Evolutionary conservation across 192 early-diverging fungal species (phyloP).

Genomic region (Podila epigama): DNA sequence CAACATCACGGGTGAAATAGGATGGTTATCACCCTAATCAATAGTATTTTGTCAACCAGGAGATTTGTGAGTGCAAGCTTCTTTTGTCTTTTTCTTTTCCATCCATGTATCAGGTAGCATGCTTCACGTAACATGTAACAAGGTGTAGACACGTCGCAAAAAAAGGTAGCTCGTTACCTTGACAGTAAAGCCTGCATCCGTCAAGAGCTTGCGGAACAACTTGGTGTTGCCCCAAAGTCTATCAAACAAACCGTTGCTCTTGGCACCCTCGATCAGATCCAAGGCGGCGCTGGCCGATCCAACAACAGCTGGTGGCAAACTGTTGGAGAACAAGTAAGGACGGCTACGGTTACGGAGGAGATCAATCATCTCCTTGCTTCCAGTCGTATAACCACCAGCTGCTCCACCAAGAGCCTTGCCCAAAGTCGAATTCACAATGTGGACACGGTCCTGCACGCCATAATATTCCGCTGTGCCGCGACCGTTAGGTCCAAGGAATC

Average conservation of each 20-base stretch:
- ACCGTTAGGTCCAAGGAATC: conserved; percentile 91
- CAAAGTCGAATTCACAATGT: conserved; percentile 93
- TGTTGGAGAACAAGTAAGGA: conserved; percentile 97
- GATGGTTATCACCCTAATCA: conserved; percentile 49
- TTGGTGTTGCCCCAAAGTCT: conserved; percentile 66
- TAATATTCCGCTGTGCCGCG: conserved; percentile 94
- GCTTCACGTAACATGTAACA: too few species aligned
- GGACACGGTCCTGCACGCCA: conserved; percentile 83
- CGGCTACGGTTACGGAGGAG: conserved; percentile 93
- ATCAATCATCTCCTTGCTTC: conserved; percentile 86
- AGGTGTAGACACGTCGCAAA: too few species aligned
- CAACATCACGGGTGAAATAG: conserved; percentile 93
- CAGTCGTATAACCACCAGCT: conserved; percentile 95
- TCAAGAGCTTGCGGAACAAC: conserved; percentile 65
- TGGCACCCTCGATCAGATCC: conserved; percentile 58
- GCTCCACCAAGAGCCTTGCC: conserved; percentile 93
- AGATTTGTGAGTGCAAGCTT: too few species aligned
- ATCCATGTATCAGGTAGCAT: too few species aligned
- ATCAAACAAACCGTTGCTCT: conserved; percentile 56
- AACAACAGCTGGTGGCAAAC: conserved; percentile 91
- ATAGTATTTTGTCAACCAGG: too few species aligned
- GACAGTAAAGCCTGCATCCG: conserved; percentile 67
- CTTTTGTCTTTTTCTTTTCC: too few species aligned
- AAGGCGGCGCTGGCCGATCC: conserved; percentile 75
- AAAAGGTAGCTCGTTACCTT: conserved; percentile 49